Evolutionary conservation across 352 stramenopile species (phyloP).

Genomic region (Phytophthora colocasiae): DNA sequence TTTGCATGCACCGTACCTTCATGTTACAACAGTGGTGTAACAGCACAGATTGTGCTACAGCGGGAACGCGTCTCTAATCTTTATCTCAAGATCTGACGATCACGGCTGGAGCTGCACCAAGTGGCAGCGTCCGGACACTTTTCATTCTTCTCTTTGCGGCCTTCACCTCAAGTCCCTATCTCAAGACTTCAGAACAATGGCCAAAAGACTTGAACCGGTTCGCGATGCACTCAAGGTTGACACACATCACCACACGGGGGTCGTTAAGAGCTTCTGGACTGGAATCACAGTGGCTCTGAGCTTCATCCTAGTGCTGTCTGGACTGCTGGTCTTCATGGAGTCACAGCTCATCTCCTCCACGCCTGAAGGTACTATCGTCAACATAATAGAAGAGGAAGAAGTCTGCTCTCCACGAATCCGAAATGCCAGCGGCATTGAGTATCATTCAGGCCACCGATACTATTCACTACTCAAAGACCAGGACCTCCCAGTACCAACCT

Average conservation of each 20-base stretch:
- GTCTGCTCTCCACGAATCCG: conserved; percentile 10
- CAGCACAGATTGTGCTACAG: too few species aligned
- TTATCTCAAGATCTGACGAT: not conserved
- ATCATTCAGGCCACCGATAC: conserved; percentile 31
- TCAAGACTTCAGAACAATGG: not conserved
- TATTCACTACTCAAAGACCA: conserved; percentile 25
- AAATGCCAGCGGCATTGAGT: conserved; percentile 10
- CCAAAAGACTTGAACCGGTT: conserved; percentile 1
- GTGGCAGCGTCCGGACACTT: not conserved
- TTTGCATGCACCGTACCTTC: too few species aligned
- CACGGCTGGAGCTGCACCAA: not conserved
- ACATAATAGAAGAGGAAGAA: conserved; percentile 3
- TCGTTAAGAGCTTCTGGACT: conserved; percentile 1
- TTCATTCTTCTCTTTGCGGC: conserved; percentile 9
- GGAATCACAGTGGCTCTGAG: conserved; percentile 3
- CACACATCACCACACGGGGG: not conserved
- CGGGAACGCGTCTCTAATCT: not conserved
- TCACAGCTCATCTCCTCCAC: not conserved
- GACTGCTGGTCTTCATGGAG: conserved; percentile 19
- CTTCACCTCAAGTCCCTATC: not conserved
- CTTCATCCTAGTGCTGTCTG: conserved; percentile 7
- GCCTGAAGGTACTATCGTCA: conserved; percentile 7
- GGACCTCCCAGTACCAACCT: conserved; percentile 18
- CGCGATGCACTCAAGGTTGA: conserved; percentile 5
- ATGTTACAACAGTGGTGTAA: too few species aligned